A percentile compares a stretch with the other conserved stretches of the same genome.
Conservation (phyloP, 305 asterid species). For the Withania somnifera region DNA sequence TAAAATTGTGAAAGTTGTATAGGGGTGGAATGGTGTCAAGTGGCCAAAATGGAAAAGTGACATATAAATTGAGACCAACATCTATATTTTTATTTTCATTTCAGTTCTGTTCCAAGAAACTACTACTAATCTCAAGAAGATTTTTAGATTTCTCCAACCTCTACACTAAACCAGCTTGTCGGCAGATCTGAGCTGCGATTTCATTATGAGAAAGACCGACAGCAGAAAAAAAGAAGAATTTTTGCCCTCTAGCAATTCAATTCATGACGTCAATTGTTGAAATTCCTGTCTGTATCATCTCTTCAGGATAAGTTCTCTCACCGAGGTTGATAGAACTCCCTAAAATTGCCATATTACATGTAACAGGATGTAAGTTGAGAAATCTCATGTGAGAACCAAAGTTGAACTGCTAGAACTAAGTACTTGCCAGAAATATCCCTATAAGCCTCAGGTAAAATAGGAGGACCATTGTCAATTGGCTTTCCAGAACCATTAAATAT, state of each 20-base stretch:
- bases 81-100: too few relatives aligned
- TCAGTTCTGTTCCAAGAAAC: neutral
- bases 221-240: conserved; percentile 94
- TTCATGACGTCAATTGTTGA: conserved; percentile 99
- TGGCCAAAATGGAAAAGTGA: neutral
- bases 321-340: conserved; percentile 99
- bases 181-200: conserved; percentile 98
- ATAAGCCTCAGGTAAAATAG: conserved; percentile 97
- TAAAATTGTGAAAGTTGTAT: neutral
- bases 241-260: conserved; percentile 98
- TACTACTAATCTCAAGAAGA: conserved; percentile 64
- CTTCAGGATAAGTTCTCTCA: conserved; percentile 98
- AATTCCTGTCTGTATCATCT: conserved; percentile 98
- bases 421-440: conserved; percentile 93
- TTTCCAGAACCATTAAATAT: conserved; percentile 96
- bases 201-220: conserved; percentile 99
- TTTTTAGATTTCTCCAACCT: conserved; percentile 74
- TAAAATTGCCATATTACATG: conserved; percentile 19
- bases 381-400: neutral
- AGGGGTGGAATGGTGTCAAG: neutral
- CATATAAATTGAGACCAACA: neutral
- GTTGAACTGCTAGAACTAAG: neutral
- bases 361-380: neutral
- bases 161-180: conserved; percentile 99
- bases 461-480: conserved; percentile 98